Conservation (phyloP, 2,329 filamentous ascomycete species). For the Reticulascus tulasneorum region DNA sequence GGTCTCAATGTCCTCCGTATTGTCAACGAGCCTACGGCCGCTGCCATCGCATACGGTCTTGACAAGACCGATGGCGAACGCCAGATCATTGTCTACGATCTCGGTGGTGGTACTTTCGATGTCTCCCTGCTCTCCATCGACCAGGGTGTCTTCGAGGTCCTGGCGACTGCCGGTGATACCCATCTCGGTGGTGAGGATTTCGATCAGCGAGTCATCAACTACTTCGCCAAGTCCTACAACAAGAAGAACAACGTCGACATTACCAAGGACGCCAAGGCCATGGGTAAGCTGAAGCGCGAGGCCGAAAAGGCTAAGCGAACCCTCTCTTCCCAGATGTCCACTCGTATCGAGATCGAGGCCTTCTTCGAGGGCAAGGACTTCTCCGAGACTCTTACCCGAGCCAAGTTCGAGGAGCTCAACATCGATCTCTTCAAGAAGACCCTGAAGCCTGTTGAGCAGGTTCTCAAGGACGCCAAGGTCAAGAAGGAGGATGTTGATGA, state of each 20-base stretch:
- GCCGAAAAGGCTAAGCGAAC: constrained; percentile 99
- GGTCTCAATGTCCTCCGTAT: constrained; percentile 94
- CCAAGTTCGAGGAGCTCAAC: constrained; percentile 99
- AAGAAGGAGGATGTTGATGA: constrained; percentile 95
- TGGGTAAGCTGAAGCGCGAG: constrained; percentile 99
- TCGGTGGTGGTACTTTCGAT: constrained; percentile 93
- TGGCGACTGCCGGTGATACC: constrained; percentile 93
- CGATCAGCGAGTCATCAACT: constrained; percentile 93
- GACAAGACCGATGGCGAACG: constrained; percentile 81
- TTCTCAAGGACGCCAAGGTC: constrained; percentile 95
- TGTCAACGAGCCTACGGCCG: constrained; percentile 93
- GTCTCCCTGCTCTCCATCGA: constrained; percentile 90
- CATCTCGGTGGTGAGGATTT: constrained; percentile 99
- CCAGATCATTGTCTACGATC: constrained; percentile 90
- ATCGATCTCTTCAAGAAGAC: constrained; percentile 99
- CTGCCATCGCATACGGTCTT: constrained; percentile 90
- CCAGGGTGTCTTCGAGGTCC: constrained; percentile 88
- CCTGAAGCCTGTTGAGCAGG: constrained; percentile 96
- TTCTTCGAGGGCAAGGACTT: constrained; percentile 97
- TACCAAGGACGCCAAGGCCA: constrained; percentile 91
- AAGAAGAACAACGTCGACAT: constrained; percentile 94
- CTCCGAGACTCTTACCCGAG: constrained; percentile 95
- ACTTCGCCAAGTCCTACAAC: constrained; percentile 97
- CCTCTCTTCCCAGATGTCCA: constrained; percentile 89
- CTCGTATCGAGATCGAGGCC: constrained; percentile 92